Conservation (phyloP, 163 green algal genomes). For the Chlorella variabilis region DNA sequence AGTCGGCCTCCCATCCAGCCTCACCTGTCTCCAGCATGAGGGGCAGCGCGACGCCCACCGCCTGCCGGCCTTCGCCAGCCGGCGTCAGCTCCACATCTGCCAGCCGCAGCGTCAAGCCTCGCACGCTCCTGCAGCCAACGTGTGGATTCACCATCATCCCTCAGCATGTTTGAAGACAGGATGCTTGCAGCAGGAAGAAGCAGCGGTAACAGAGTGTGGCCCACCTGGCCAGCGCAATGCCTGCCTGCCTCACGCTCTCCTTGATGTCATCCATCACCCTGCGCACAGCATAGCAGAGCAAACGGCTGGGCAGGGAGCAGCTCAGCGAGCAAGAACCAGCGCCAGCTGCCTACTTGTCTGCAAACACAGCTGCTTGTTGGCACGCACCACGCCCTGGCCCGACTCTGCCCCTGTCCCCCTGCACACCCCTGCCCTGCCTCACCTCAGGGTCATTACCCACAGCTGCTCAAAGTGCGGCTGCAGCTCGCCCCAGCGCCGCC, state of each 20-base stretch:
- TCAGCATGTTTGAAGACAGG: not conserved
- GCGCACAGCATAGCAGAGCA: not conserved
- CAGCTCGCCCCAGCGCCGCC: slow-evolving; percentile 76
- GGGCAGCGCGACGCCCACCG: slow-evolving; percentile 73
- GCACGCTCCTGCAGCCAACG: slow-evolving; percentile 45
- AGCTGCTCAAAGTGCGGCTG: slow-evolving; percentile 62
- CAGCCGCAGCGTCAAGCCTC: slow-evolving; percentile 74
- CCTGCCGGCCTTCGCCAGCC: slow-evolving; percentile 52
- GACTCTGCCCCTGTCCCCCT: no score
- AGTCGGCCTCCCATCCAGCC: no score
- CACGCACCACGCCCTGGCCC: no score
- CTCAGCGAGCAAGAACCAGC: no score
- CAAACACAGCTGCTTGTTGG: no score
- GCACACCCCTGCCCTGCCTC: no score
- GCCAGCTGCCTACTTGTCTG: not conserved
- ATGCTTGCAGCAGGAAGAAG: no score
- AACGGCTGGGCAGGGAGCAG: no score
- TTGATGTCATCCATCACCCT: slow-evolving; percentile 92
- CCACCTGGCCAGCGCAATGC: slow-evolving; percentile 42
- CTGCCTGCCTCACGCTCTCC: slow-evolving; percentile 81
- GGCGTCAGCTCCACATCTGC: slow-evolving; percentile 50
- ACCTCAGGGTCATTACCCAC: slow-evolving; percentile 82
- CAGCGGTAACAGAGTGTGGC: not conserved
- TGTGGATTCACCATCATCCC: no score
- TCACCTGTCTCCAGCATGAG: slow-evolving; percentile 78